phyloP scores from a whole-genome alignment of 257 asterid species.

The Linaria vulgaris region DNA sequence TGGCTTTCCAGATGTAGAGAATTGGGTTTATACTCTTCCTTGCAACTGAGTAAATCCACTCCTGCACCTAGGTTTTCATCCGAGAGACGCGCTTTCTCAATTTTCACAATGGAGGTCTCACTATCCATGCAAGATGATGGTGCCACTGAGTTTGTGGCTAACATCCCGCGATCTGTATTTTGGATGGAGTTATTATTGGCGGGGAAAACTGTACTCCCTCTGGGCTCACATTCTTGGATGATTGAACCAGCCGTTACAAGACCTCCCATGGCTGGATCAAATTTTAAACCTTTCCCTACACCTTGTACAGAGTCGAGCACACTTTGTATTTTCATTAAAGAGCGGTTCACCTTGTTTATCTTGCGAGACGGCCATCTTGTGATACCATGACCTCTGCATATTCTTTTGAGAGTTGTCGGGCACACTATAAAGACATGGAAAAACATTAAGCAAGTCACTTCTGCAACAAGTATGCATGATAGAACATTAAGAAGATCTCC shows the following conservation, averaged over 20 bases:
- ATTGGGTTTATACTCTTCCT: slow-evolving; percentile 19
- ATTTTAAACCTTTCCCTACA: slow-evolving; percentile 69
- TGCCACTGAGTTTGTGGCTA: slow-evolving; percentile 25
- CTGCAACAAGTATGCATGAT: background rate
- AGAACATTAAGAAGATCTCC: background rate
- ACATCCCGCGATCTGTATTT: slow-evolving; percentile 28
- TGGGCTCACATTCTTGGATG: slow-evolving; percentile 39
- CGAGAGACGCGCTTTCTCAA: slow-evolving; percentile 46
- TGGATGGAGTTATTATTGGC: slow-evolving; percentile 20
- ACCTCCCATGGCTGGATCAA: slow-evolving; percentile 55
- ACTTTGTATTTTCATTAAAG: slow-evolving; percentile 66
- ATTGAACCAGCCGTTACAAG: slow-evolving; percentile 47
- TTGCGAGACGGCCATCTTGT: slow-evolving; percentile 93
- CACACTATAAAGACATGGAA: slow-evolving; percentile 54
- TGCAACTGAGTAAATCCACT: slow-evolving; percentile 1
- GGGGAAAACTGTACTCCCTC: slow-evolving; percentile 21
- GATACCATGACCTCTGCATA: slow-evolving; percentile 88
- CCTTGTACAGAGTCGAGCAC: slow-evolving; percentile 86
- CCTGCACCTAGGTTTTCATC: slow-evolving; percentile 33
- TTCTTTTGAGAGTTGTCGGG: slow-evolving; percentile 87
- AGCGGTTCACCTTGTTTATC: slow-evolving; percentile 82
- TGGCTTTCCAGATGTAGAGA: slow-evolving; percentile 19
- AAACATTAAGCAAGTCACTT: slow-evolving; percentile 1
- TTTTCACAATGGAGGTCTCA: slow-evolving; percentile 42
- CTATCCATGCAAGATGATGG: slow-evolving; percentile 33